Evolutionary conservation across 495 filamentous ascomycete genomes (phyloP), one percentile per base, ranked within the genome.

Genomic region (Penicillium cinerascens): DNA sequence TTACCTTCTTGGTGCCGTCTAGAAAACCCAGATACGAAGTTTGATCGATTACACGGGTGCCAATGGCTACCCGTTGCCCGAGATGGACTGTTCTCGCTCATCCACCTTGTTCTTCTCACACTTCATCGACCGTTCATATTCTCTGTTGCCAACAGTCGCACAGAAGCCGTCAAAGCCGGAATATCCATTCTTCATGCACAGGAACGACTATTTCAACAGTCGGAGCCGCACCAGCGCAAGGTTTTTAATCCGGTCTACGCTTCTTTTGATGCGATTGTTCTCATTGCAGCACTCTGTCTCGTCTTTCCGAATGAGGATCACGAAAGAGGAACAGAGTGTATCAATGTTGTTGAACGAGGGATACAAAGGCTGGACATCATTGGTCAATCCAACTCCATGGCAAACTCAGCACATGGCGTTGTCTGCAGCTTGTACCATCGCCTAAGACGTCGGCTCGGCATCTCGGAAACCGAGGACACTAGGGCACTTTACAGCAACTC

Each of bases 41-140:
- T 77, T 49, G 82, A 82, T 49, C 45, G 60, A 29, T 52, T 67
- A 15, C 71, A 67, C 0, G 73, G 76, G 13, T 80, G 78, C 41
- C 68, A 71, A 54, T 86, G 82, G 77, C 56, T 86, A 27, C 72
- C 74, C 1, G 66, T 56, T 33, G 72, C 73, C 3, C 68, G 80
- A 18, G 68, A 73, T 13, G 63, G 67, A 10, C 49, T 84, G 44
- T 72, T 73, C 23, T 77, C 77, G 41, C 59, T 77, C 9, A 55
- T 72, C 18, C 65, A 73, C 17, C 78, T 83, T 52, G 76, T 81
- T 43, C 64, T 84, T 40, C 82, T 85, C 60, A 79, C 80, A 17
- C 72, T 86, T 29, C 83, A 86, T 48, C 75, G 82, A 41, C 80
- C 83, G 0, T 86, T 82, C 58, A 79, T 86, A 35, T 86, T 86